Base-by-base conservation (phyloP, 192 early-diverging fungal species). In the Umbelopsis isabellina region DNA sequence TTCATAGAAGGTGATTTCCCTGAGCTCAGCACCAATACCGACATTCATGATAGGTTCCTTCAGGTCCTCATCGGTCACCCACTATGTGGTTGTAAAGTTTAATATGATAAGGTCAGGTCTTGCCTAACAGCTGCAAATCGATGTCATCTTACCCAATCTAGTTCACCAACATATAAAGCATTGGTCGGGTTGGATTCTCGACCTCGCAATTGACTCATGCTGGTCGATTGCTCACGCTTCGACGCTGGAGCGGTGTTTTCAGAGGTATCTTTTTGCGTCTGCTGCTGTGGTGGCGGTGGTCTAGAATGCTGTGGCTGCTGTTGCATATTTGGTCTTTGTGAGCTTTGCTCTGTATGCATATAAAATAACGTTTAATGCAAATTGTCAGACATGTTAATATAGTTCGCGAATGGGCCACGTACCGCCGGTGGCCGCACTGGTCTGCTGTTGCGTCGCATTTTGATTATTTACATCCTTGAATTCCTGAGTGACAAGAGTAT, bases 41-140 rank as follows among this genome's bases (percentile, higher is more conserved):
- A 83, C 77, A 47, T 89, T 80, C 30, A 69, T 61, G 4, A 79
- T 73, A 21, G 83, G 67, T 37, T 46, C 47, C 23, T 79, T 80
- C 25, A 89, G 73, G 45, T 88, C 82, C 41, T 80, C 80, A 55
- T 89, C 88, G 11, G 82, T 85, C 2, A 85, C 88, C 74, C 83
- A 88, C 88, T 88, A 67, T 22, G 15, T 46, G 66, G 46, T 33
- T 8, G 18, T 37, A 46, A 68, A 33, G 18, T 41, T 25, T 35
- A 33, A 13, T 61, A 23, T 27, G n/a, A 15, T 16, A 33, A 45
- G 1, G 25, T 30, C 10, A 16, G 8, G 15, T 8, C 10, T 1
- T 23, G 55, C 12, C 4, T 46, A 30, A 30, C 9, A 46, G 1
- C 10, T 41, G 37, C 6, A 15, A 18, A 67, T 3, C 8, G 2